Evolutionary conservation across 306 rosid genomes (phyloP), one percentile per base, ranked within the genome.

Genomic region (Trifolium pratense): DNA sequence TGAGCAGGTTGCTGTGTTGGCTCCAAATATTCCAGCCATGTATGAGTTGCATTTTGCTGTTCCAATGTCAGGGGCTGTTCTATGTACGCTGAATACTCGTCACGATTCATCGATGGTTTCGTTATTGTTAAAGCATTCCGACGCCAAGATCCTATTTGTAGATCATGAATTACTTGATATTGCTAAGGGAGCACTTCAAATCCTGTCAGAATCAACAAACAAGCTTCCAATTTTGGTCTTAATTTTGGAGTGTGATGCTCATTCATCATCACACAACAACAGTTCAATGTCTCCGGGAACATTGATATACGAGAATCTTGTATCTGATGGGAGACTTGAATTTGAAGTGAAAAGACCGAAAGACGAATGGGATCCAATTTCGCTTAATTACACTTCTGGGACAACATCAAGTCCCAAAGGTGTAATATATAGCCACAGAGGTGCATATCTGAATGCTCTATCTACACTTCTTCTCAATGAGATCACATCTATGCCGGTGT

Each of bases 391-490:
- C 82, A 93, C 98, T 68, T 93, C 98, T 45, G 98, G 98, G 77
- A 93, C 98, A 1, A 93, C 98, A 43, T 89, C 98, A 10, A 93
- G 80, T 62, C 98, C 98, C 11, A 93, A 93, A 66, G 98, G 97
- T 25, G 98, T 93, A 26, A 77, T 93, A 66, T 93, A 59, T 74
- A 89, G 96, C 68, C 98, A 93, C 25, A 82, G 98, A 76, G 98
- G 96, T 75, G 97, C 98, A 5, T 93, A 84, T 82, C 93, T 93
- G 43, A 93, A 93, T 82, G n/a, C 96, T n/a, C n/a, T 93, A 32
- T 83, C 98, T 25, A 53, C 78, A 7, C 57, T 78, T 51, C 83
- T 89, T 71, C 85, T 89, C 43, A 87, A 85, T 45, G 91, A 89
- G 43, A 93, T 93, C 96, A 13, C 9, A 45, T 86, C 96, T 23